Base-by-base conservation (phyloP, 164 flowering plant species). In the Liquidambar formosana region DNA sequence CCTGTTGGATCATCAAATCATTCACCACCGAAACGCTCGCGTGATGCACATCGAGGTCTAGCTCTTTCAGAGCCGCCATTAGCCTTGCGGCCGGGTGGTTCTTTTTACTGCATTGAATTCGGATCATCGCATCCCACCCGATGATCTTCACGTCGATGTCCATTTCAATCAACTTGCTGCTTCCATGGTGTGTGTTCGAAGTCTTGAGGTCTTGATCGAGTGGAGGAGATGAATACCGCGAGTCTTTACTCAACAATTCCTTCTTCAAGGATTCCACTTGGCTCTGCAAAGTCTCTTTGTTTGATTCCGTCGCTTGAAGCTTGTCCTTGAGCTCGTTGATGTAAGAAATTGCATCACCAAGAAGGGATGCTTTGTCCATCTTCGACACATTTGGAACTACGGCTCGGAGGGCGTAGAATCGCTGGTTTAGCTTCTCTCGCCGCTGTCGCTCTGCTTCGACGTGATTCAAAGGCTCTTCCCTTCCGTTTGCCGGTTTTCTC, bases 301-400 rank as follows among this genome's bases (percentile, higher is more conserved):
- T 92, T 0, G 83, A 74, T 49, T 92, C 94, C 0, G 77, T 38
- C 0, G 48, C 66, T 56, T 85, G 83, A 11, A 92, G 83, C 81
- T 90, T 92, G 0, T 71, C 25, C 45, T 66, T 80, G 12, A 94
- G 83, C 83, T 94, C 98, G 21, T 85, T 84, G 65, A 94, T 94
- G 77, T 90, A 94, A 12, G 90, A 62, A 70, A 92, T 85, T 14
- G 98, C 97, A 65, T 94, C 98, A 0, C 93, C 94, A 1, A 94
- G 88, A 10, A 94, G 87, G 4, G 98, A 94, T 0, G 98, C 98
- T 70, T 94, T 94, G 79, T 94, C 98, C 97, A 92, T 94, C 63
- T 91, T 94, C 8, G 98, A 94, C 13, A 94, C 97, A 67, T 92
- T 94, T 5, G 98, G 98, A 12, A 94, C 98, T 5, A 89, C 97